phyloP scores from a whole-genome alignment of 2,329 filamentous ascomycete species.

The Neurospora sp. region DNA sequence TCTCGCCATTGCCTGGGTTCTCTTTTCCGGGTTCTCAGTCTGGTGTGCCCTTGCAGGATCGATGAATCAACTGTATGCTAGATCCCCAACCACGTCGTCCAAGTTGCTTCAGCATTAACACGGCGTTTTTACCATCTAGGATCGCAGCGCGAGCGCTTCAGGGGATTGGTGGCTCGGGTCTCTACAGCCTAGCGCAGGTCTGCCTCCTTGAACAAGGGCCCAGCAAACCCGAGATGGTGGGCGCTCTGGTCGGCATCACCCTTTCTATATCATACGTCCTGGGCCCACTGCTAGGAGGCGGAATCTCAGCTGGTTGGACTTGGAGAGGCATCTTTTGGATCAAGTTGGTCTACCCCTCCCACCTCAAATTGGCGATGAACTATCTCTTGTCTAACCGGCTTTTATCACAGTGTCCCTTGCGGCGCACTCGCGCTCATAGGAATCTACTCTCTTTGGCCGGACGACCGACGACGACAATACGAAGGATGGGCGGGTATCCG shows the following conservation, averaged over 20 bases:
- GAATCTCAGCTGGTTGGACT: slow-evolving; percentile 39
- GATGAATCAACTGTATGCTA: slow-evolving; percentile 41
- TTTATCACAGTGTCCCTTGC: slow-evolving; percentile 34
- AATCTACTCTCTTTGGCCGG: slow-evolving; percentile 29
- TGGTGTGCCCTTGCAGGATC: slow-evolving; percentile 39
- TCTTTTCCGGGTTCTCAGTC: slow-evolving; percentile 46
- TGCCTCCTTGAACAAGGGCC: slow-evolving; percentile 47
- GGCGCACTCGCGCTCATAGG: slow-evolving; percentile 35
- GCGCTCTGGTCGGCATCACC: slow-evolving; percentile 44
- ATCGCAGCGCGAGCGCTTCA: slow-evolving; percentile 50
- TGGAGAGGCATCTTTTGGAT: slow-evolving; percentile 55
- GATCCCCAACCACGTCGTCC: neutral
- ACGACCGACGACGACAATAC: slow-evolving; percentile 15
- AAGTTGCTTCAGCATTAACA: neutral
- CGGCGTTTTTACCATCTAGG: slow-evolving; percentile 24
- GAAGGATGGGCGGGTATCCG: slow-evolving; percentile 32
- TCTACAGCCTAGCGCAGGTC: slow-evolving; percentile 51
- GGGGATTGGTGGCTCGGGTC: slow-evolving; percentile 49
- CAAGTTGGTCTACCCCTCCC: slow-evolving; percentile 34
- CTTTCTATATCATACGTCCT: slow-evolving; percentile 48
- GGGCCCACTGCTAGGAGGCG: slow-evolving; percentile 47
- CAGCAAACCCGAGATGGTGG: slow-evolving; percentile 41
- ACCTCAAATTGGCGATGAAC: neutral
- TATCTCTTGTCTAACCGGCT: neutral
- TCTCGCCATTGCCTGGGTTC: slow-evolving; percentile 39